Evolutionary conservation across 2,329 filamentous ascomycete genomes (phyloP).

Genomic region (Alternaria sp.): DNA sequence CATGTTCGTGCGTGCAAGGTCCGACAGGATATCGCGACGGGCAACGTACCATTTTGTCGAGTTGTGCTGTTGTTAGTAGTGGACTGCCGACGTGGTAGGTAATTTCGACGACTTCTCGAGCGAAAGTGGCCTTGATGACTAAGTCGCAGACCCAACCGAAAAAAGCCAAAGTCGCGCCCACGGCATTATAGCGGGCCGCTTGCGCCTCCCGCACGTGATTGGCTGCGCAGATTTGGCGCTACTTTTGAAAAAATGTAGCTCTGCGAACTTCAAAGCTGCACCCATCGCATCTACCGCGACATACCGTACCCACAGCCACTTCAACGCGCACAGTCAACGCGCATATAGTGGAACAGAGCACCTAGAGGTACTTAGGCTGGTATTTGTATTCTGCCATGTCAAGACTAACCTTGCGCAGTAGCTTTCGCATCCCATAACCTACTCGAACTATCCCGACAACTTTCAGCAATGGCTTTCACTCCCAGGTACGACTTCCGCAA

Average conservation of each 20-base stretch:
- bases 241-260: conserved; percentile 13
- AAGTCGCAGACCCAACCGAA: neutral
- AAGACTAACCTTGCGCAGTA: conserved; percentile 12
- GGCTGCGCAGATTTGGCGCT: conserved; percentile 7
- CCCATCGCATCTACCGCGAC: conserved; percentile 18
- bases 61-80: conserved; percentile 46
- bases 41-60: conserved; percentile 52
- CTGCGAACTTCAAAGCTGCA: conserved; percentile 20
- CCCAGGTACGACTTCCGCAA: conserved; percentile 31
- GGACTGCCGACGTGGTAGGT: conserved; percentile 25
- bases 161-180: conserved; percentile 32
- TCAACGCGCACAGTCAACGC: conserved; percentile 20
- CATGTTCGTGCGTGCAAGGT: conserved; percentile 17
- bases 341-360: conserved; percentile 4
- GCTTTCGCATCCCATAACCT: conserved; percentile 18
- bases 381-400: neutral
- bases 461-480: conserved; percentile 38
- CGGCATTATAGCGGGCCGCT: conserved; percentile 27
- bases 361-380: neutral
- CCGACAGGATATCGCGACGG: conserved; percentile 11
- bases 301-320: conserved; percentile 14
- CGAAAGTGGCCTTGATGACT: neutral
- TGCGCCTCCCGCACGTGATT: conserved; percentile 4
- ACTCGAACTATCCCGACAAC: conserved; percentile 4
- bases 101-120: conserved; percentile 1